These are phyloP conservation scores for Licmophora abbreviata DNA, from an alignment of 108 stramenopile genomes.

Conservation along the genomic window DNA sequence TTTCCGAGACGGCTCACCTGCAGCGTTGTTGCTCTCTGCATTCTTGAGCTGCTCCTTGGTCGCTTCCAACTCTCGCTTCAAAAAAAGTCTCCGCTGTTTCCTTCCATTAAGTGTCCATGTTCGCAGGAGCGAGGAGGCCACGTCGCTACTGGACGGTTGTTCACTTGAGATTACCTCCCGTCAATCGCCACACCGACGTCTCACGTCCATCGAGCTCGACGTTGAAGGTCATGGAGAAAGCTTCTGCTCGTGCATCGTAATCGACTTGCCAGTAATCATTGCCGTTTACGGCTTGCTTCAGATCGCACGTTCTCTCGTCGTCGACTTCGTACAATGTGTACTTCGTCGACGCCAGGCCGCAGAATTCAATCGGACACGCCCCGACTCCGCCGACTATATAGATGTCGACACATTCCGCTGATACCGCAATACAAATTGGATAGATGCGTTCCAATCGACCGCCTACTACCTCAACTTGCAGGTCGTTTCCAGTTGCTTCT, in stretches of 20 bases:
- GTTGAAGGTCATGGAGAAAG: constrained; percentile 1
- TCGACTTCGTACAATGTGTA: not conserved
- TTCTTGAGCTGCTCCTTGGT: too few relatives aligned
- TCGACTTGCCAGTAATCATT: not conserved
- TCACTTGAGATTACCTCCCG: too few relatives aligned
- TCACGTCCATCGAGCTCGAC: constrained; percentile 1
- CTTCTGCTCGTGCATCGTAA: not conserved
- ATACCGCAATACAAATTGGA: not conserved
- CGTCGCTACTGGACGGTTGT: too few relatives aligned
- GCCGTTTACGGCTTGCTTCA: not conserved
- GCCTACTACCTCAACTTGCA: not conserved
- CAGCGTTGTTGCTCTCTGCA: too few relatives aligned
- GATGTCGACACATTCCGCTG: not conserved
- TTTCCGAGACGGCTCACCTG: too few relatives aligned
- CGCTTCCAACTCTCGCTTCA: too few relatives aligned
- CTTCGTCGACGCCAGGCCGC: not conserved
- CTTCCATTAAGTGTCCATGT: too few relatives aligned
- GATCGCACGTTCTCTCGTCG: not conserved
- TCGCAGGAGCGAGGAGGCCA: too few relatives aligned
- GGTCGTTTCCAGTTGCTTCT: not conserved
- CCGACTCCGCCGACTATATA: not conserved
- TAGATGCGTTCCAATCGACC: not conserved
- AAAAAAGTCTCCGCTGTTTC: too few relatives aligned
- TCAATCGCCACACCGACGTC: not conserved
- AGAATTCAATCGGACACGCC: not conserved